Base-by-base conservation (phyloP, 2,329 filamentous ascomycete genomes). In the Beauveria asiatica region DNA sequence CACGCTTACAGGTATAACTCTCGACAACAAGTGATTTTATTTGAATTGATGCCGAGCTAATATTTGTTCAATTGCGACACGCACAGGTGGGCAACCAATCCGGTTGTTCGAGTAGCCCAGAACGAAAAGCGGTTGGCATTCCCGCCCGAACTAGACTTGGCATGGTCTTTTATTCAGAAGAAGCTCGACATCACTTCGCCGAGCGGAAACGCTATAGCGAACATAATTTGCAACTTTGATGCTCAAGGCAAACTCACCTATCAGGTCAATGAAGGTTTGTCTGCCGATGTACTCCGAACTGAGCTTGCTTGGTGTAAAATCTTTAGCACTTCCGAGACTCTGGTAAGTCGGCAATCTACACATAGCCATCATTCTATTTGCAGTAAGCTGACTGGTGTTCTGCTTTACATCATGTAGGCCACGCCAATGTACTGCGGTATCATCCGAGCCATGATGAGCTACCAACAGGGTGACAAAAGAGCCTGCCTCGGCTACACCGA, bases 351-450 rank as follows among this genome's bases (percentile, higher is more conserved):
- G 17, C 7, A 10, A 3, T 19, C 7, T 5, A 19, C 10, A 5
- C 6, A 9, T 17, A 8, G 10, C 17, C 25, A 42, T 16, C 2
- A 37, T 16, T 16, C 13, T 16, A 5, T 33, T 33, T 33, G 11
- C 11, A 16, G 33, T 16, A 13, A 16, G 1, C 33, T 37, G 11
- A 37, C 33, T 37, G 11, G 33, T 6, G 11, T 23, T 21, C 25
- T 11, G 25, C 21, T 10, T n/a, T 30, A 7, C 5, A 23, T 19
- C 5, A 13, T 45, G 3, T 10, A 57, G 54, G 30, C 54, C 2
- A 41, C 54, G 7, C 54, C 54, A 8, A 57, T 57, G 54, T 57
- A 57, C 44, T 57, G 54, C 54, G 25, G 44, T 9, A 57, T 57
- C 13, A 57, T 57, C n/a, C 42, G 19, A 4, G 54, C 54, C 27